Conservation (phyloP, 768 basidiomycete genomes). For the Lentinula raphanica region DNA sequence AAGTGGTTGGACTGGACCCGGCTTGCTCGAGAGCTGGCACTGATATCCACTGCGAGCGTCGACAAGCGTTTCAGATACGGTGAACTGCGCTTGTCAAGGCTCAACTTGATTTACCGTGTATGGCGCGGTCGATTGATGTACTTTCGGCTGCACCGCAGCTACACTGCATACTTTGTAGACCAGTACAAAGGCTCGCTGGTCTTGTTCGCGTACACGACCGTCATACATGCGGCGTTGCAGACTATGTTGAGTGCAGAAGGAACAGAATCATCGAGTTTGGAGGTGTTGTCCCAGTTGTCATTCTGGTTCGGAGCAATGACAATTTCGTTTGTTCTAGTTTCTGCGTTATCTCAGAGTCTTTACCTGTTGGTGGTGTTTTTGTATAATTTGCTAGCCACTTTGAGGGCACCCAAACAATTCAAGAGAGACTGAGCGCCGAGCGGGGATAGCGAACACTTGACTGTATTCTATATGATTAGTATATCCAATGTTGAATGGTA, state of each 20-base stretch:
- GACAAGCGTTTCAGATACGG: constrained; percentile 8
- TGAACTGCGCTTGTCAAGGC: constrained; percentile 10
- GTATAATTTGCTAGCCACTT: background rate
- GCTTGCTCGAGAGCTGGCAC: background rate
- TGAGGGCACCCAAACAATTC: background rate
- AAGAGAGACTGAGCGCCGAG: background rate
- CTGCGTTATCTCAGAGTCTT: background rate
- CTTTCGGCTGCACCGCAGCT: constrained; percentile 2
- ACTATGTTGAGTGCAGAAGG: background rate
- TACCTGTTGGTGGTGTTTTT: background rate
- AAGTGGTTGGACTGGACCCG: background rate
- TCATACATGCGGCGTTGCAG: background rate
- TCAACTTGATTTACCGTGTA: constrained; percentile 2
- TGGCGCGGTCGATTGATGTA: constrained; percentile 3
- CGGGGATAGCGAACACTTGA: background rate
- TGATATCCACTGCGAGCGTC: background rate
- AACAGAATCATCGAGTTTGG: background rate
- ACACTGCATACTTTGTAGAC: background rate
- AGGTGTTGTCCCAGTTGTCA: background rate
- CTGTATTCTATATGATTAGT: background rate
- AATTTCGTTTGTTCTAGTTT: background rate
- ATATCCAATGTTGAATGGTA: background rate
- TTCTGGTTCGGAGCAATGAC: background rate
- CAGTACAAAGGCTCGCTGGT: background rate
- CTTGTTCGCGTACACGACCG: constrained; percentile 1